A percentile compares a stretch with the other conserved stretches of the same genome.
These are phyloP conservation scores for Trypanosoma vivax DNA, from an alignment of 208 protist genomes.

Conservation along the genomic window DNA sequence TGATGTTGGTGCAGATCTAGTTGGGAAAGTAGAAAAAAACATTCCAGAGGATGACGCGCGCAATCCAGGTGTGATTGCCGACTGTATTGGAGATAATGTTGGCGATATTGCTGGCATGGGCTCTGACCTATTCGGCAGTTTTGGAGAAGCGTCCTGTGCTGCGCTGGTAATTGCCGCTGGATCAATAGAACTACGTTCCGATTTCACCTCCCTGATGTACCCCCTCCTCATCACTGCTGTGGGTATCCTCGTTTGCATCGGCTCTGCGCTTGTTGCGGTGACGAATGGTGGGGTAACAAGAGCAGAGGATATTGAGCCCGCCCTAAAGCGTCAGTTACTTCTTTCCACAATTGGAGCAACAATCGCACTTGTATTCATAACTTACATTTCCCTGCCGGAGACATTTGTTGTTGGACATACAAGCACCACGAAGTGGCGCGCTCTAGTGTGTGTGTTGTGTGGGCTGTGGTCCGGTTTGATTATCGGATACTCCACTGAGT, in stretches of 20 bases:
- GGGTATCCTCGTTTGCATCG: constrained; percentile 73
- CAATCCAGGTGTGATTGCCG: constrained; percentile 94
- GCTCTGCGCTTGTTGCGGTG: constrained; percentile 50
- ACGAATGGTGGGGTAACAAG: constrained; percentile 46
- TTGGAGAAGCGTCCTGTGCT: constrained; percentile 93
- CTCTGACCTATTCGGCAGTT: constrained; percentile 95
- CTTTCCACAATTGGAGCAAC: constrained; percentile 68
- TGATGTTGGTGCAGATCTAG: constrained; percentile 93
- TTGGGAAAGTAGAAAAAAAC: constrained; percentile 93
- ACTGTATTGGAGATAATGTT: constrained; percentile 95
- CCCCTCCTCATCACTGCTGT: constrained; percentile 78
- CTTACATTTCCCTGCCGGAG: constrained; percentile 47
- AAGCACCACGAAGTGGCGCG: constrained; percentile 46
- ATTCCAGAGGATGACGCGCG: constrained; percentile 96
- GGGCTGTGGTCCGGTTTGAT: constrained; percentile 78
- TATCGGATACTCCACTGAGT: constrained; percentile 90
- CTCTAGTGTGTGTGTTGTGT: constrained; percentile 66
- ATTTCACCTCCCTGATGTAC: constrained; percentile 86
- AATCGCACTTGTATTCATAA: constrained; percentile 52
- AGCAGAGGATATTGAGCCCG: constrained; percentile 64
- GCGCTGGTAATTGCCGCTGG: constrained; percentile 71
- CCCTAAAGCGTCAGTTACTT: constrained; percentile 75
- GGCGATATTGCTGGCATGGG: constrained; percentile 94
- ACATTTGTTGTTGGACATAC: constrained; percentile 36
- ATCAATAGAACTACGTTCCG: constrained; percentile 45